Evolutionary conservation across 106 monocot genomes (phyloP).

Genomic region (Xerophyta viscosa): DNA sequence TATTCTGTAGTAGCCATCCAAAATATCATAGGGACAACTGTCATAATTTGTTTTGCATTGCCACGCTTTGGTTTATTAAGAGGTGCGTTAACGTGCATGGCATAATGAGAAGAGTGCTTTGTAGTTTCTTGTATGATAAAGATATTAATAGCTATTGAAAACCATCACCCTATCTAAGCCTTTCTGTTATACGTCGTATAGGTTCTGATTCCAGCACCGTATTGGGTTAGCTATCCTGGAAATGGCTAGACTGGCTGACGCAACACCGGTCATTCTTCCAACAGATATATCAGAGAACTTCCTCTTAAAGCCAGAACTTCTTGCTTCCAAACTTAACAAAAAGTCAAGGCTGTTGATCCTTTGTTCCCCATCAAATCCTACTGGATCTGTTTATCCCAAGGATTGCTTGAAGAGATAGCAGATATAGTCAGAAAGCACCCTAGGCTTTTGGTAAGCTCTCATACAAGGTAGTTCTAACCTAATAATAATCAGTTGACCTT

Average conservation of each 20-base stretch:
- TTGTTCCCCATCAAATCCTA: conserved; percentile 27
- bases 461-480: background rate
- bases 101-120: background rate
- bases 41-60: too few species aligned
- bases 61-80: too few species aligned
- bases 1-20: too few species aligned
- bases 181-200: conserved; percentile 8
- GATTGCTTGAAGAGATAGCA: conserved; percentile 85
- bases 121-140: background rate
- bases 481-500: background rate
- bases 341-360: conserved; percentile 87
- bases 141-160: too few species aligned
- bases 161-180: background rate
- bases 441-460: conserved; percentile 62
- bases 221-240: conserved; percentile 98
- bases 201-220: conserved; percentile 95
- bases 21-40: too few species aligned
- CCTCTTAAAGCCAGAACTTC: conserved; percentile 54
- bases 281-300: conserved; percentile 83
- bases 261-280: conserved; percentile 70
- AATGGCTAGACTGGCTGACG: conserved; percentile 91
- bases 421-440: conserved; percentile 85
- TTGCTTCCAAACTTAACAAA: conserved; percentile 62
- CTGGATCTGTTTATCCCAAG: conserved; percentile 90
- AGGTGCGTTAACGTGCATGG: too few species aligned